Evolutionary conservation across 192 early-diverging fungal species (phyloP).

Genomic region (Backusella macrospora): DNA sequence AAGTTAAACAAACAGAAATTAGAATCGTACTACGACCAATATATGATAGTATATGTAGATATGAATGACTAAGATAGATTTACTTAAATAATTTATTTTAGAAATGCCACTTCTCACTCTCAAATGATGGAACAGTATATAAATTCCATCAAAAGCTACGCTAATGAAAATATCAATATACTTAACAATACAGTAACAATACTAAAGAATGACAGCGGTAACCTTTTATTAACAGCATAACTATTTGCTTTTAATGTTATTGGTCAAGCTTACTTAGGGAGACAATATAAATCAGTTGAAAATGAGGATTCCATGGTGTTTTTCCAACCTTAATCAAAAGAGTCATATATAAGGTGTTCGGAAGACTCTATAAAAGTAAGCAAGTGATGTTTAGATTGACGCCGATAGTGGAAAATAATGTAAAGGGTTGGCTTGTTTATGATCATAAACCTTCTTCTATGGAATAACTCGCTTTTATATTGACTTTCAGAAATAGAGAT

Average conservation of each 20-base stretch:
- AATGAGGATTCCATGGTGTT: not conserved
- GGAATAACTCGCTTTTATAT: too few species aligned
- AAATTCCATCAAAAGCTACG: not conserved
- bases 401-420: too few species aligned
- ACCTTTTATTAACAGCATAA: not conserved
- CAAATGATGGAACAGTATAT: not conserved
- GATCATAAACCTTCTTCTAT: too few species aligned
- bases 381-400: too few species aligned
- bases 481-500: too few species aligned
- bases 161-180: not conserved
- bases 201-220: not conserved
- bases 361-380: not conserved
- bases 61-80: not conserved
- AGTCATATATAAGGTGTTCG: not conserved
- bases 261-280: not conserved
- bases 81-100: not conserved
- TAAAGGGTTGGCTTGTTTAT: too few species aligned
- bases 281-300: not conserved
- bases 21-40: not conserved
- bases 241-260: constrained; percentile 17
- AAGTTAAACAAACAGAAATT: not conserved
- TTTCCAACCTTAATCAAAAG: not conserved
- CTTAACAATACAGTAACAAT: not conserved
- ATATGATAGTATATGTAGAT: not conserved
- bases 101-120: not conserved